Percentiles rank a stretch among this genome's conserved stretches.
These are phyloP conservation scores for Polyporus tsugae DNA, from an alignment of 1,284 basidiomycete genomes.

Conservation along the genomic window DNA sequence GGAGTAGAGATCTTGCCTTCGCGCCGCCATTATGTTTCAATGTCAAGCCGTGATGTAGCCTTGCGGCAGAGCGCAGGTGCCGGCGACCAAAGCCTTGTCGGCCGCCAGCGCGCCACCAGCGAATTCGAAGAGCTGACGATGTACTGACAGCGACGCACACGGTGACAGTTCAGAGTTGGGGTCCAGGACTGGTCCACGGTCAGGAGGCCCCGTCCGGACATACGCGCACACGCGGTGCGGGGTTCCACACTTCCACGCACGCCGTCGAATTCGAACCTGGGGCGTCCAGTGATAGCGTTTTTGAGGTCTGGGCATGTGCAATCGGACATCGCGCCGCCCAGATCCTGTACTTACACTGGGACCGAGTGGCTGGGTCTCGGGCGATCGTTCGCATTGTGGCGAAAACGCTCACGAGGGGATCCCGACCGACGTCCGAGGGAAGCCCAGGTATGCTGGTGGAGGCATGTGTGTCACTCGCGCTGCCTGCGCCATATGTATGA, in stretches of 20 bases:
- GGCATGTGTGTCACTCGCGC: neutral
- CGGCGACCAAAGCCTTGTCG: conserved; percentile 8
- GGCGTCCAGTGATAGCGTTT: conserved; percentile 9
- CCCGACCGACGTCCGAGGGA: conserved; percentile 5
- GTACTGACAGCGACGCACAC: neutral
- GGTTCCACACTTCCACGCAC: conserved; percentile 2
- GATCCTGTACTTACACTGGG: neutral
- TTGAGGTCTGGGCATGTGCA: conserved; percentile 6
- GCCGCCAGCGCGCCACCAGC: conserved; percentile 5
- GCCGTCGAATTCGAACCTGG: neutral
- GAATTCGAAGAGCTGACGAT: conserved; percentile 1
- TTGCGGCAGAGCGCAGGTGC: neutral
- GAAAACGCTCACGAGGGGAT: neutral
- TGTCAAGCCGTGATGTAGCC: conserved; percentile 6
- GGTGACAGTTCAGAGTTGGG: conserved; percentile 2
- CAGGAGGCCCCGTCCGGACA: neutral
- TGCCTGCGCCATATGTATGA: conserved; percentile 1
- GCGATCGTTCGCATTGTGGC: conserved; percentile 5
- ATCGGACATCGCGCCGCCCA: neutral
- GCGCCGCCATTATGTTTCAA: neutral
- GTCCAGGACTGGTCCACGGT: neutral
- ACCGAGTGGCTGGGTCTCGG: neutral
- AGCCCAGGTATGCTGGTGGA: neutral
- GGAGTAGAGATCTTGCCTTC: conserved; percentile 11
- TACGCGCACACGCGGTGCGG: neutral